Conservation (phyloP, 441 rosid species). For the Croton setiger region DNA sequence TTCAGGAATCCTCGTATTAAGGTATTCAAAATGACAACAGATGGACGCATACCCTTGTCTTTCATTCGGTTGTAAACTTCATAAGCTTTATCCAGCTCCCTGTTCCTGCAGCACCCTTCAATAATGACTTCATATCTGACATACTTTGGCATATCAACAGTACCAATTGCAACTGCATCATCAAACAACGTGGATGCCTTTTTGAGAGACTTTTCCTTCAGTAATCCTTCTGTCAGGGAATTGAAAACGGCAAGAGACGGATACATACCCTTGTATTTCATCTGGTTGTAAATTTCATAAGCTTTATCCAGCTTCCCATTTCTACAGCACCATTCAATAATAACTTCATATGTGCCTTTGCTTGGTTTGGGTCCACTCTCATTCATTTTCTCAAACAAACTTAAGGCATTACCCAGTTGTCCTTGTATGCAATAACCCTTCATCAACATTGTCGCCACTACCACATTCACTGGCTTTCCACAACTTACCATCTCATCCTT, state of each 20-base stretch:
- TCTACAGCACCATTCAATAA: no score
- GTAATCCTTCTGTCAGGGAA: no score
- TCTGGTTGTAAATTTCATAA: no score
- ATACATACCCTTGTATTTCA: no score
- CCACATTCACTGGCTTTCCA: conserved; percentile 50
- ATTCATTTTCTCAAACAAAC: conserved; percentile 46
- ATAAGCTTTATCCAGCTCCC: conserved; percentile 45
- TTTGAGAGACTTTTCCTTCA: conserved; percentile 31
- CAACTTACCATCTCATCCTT: conserved; percentile 70
- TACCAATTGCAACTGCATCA: conserved; percentile 42
- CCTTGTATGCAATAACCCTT: conserved; percentile 53
- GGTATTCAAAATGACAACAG: conserved; percentile 41
- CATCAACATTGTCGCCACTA: conserved; percentile 60
- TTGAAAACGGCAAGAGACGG: no score
- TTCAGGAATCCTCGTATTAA: conserved; percentile 55
- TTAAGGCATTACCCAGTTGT: conserved; percentile 47
- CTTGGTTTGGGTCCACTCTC: conserved; percentile 45
- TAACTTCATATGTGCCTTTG: no score
- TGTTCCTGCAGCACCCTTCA: conserved; percentile 53
- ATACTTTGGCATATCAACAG: conserved; percentile 53
- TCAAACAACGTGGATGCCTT: conserved; percentile 41
- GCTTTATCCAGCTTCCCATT: no score
- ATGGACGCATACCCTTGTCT: conserved; percentile 38
- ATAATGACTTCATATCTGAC: conserved; percentile 62
- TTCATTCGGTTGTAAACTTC: conserved; percentile 57